phyloP scores from a whole-genome alignment of 2,329 filamentous ascomycete genomes.

The Periconia sp. region DNA sequence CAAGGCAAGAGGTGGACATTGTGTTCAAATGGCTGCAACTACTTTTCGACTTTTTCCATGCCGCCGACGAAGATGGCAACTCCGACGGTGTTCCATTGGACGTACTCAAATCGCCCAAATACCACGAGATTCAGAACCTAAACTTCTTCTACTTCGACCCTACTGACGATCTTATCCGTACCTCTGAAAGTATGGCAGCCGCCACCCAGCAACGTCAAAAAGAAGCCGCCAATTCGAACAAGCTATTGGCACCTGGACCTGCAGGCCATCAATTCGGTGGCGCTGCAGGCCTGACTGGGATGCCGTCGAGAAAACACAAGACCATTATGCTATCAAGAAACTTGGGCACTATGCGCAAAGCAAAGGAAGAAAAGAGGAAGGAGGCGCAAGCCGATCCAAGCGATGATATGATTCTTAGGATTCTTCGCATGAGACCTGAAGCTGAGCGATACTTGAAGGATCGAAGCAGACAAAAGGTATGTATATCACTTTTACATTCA shows the following conservation, averaged over 20 bases:
- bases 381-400: conserved; percentile 95
- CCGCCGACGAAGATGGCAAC: conserved; percentile 82
- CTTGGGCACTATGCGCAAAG: conserved; percentile 91
- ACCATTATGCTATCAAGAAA: conserved; percentile 91
- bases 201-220: conserved; percentile 79
- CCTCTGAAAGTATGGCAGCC: conserved; percentile 93
- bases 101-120: conserved; percentile 94
- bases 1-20: conserved; percentile 86
- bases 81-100: conserved; percentile 87
- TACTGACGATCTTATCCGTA: conserved; percentile 86
- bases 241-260: conserved; percentile 67
- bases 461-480: conserved; percentile 78
- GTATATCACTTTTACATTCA: conserved; percentile 3
- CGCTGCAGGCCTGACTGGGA: conserved; percentile 62
- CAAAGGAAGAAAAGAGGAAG: conserved; percentile 92
- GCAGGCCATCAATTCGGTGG: conserved; percentile 56
- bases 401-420: conserved; percentile 96
- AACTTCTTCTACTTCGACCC: conserved; percentile 99
- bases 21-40: conserved; percentile 93
- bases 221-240: conserved; percentile 62
- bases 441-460: conserved; percentile 86
- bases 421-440: conserved; percentile 91
- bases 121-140: conserved; percentile 92
- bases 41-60: conserved; percentile 93
- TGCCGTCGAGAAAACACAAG: conserved; percentile 54